phyloP scores from a whole-genome alignment of 1,139 yeast species.

The Arxiozyma heterogenica region DNA sequence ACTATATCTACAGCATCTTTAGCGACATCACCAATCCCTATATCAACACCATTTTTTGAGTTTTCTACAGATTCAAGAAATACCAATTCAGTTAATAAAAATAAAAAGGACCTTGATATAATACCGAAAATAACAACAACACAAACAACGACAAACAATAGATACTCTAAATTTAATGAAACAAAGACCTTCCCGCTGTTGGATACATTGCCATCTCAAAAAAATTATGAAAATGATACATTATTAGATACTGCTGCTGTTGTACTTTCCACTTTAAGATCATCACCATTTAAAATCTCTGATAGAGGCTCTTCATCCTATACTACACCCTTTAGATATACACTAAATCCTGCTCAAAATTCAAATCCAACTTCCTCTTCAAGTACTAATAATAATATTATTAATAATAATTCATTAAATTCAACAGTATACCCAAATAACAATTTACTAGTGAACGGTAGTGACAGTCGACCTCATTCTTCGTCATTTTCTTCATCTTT shows the following conservation, averaged over 20 bases:
- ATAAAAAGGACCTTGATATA: neutral
- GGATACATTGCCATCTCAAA: neutral
- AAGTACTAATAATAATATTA: neutral
- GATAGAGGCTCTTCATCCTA: slow-evolving; percentile 7
- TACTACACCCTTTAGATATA: slow-evolving; percentile 1
- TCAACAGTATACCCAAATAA: neutral
- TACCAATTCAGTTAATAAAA: neutral
- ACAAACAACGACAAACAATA: slow-evolving; percentile 16
- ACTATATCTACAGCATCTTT: neutral
- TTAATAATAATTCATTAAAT: neutral
- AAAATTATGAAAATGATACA: slow-evolving; percentile 10
- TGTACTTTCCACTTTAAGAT: slow-evolving; percentile 28
- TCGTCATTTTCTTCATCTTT: slow-evolving; percentile 13
- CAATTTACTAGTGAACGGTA: neutral
- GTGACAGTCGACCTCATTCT: slow-evolving; percentile 21
- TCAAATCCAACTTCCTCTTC: neutral
- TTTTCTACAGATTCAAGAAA: neutral
- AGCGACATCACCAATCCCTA: neutral
- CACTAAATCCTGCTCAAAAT: neutral
- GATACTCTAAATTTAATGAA: slow-evolving; percentile 29
- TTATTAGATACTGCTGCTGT: slow-evolving; percentile 28
- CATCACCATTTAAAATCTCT: slow-evolving; percentile 25
- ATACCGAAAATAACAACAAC: slow-evolving; percentile 10
- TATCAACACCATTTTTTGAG: neutral
- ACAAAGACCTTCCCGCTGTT: slow-evolving; percentile 10